Evolutionary conservation across 306 rosid genomes (phyloP), one percentile per base, ranked within the genome.

Genomic region (Oxytropis ochrocephala): DNA sequence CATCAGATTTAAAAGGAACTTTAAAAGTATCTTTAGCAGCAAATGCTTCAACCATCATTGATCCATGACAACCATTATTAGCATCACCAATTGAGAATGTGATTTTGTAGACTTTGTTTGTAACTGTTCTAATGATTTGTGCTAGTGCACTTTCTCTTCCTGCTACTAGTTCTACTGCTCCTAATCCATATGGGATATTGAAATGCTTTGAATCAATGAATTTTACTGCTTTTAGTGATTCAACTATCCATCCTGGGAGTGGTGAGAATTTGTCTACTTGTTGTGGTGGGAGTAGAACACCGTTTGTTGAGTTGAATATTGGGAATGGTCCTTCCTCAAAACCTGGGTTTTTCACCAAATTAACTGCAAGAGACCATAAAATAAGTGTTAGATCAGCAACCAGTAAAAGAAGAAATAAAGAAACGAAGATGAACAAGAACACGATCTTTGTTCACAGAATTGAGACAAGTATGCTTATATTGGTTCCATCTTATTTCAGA

Each of bases 21-120:
- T 94, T 94, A 8, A 94, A 67, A 17, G 91, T 84, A 2, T 84
- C 90, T 73, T 83, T 85, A 0, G 80, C 97, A 7, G 96, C 99
- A 53, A 94, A 94, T 29, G 95, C 99, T 59, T 94, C 96, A n/a
- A 94, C 86, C 95, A 89, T 67, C 99, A 95, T 95, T 4, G 96
- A 85, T 57, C 99, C 99, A 0, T 89, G 96, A 58, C 96, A 95
- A 38, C 96, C 97, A 33, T 91, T 95, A 73, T 67, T 91, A 7
- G 99, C 96, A 2, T 94, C 99, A 0, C 97, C 99, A 3, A 95
- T 58, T 0, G 84, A 39, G 73, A 95, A 91, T 33, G 84, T 66
- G 70, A 95, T 88, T 62, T 11, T 75, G 83, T 95, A 95, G 72
- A 64, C 10, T 73, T 80, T 85, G 85, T 80, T 72, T 7, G 95